phyloP scores from a whole-genome alignment of 805 yeast genomes.

The Cyberlindnera petersonii region DNA sequence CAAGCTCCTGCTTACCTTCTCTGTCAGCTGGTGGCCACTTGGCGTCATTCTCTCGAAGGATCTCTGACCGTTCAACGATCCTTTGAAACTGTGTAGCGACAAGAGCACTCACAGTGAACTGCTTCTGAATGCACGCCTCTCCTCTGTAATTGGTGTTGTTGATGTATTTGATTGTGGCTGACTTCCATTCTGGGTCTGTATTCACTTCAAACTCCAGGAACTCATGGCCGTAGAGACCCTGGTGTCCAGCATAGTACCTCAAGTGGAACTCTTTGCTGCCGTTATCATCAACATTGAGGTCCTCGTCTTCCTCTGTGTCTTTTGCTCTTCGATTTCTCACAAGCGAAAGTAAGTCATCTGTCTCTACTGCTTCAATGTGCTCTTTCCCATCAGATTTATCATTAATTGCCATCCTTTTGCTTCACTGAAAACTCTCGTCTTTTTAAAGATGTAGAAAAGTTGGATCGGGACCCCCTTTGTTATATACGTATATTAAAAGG shows the following conservation, averaged over 20 bases:
- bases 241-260: conserved; percentile 42
- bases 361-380: conserved; percentile 5
- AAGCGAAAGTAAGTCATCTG: conserved; percentile 11
- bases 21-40: conserved; percentile 39
- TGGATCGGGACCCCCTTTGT: no score
- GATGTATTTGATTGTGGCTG: conserved; percentile 37
- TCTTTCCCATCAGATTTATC: no score
- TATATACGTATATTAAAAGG: neutral
- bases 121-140: conserved; percentile 39
- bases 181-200: conserved; percentile 27
- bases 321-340: no score
- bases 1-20: conserved; percentile 41
- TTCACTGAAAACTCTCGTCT: no score
- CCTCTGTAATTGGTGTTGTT: conserved; percentile 43
- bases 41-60: conserved; percentile 35
- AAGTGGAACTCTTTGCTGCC: conserved; percentile 36
- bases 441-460: no score
- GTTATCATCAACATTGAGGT: no score
- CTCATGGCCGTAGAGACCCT: conserved; percentile 44
- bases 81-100: conserved; percentile 34
- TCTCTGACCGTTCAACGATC: conserved; percentile 37
- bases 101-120: conserved; percentile 31
- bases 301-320: neutral
- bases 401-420: no score
- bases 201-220: conserved; percentile 38